Evolutionary conservation across 2,329 filamentous ascomycete genomes (phyloP), one percentile per base, ranked within the genome.

Genomic region (Colletotrichum scovillei): DNA sequence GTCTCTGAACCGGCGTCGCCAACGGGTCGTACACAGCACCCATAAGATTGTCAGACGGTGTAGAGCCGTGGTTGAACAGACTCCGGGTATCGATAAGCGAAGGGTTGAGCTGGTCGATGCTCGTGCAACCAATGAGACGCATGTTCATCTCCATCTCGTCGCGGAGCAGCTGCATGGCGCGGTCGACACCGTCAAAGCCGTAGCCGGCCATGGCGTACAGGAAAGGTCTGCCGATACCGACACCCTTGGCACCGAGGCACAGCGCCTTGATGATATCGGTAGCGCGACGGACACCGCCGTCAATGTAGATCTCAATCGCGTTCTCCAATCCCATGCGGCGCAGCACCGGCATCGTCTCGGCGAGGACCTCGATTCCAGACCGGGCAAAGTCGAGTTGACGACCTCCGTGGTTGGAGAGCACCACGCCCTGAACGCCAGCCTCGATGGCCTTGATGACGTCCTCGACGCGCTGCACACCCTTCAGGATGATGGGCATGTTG

Each of bases 121-220:
- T 92, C 24, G 88, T 90, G 72, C 92, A 94, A 11, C 97, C 97
- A 77, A 99, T 95, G 75, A 99, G 86, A 7, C 97, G 91, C 97
- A 99, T 98, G 80, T 96, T 97, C 96, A 98, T 98, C 86, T 97
- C 95, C 90, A 99, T 94, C 88, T 99, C 97, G 79, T 98, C 97
- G 85, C 94, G 95, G 77, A 98, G 88, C 72, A 98, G 86, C 83
- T 95, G 93, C 93, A 98, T 98, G 38, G 97, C 97, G 42, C 94
- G 90, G 80, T 97, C 94, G 24, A 98, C 96, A 75, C 97, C 97
- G 2, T 92, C 88, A 73, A 94, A 85, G 1, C 97, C 97, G 79
- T 98, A 98, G 11, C 95, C 91, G 75, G 92, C 94, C 96, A 99
- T 98, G 79, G 97, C 96, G 81, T 95, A 99, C 73, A 99, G 84